A percentile compares a stretch with the other conserved stretches of the same genome.
Conservation (phyloP, 2,329 filamentous ascomycete species). For the Periconia sp. region DNA sequence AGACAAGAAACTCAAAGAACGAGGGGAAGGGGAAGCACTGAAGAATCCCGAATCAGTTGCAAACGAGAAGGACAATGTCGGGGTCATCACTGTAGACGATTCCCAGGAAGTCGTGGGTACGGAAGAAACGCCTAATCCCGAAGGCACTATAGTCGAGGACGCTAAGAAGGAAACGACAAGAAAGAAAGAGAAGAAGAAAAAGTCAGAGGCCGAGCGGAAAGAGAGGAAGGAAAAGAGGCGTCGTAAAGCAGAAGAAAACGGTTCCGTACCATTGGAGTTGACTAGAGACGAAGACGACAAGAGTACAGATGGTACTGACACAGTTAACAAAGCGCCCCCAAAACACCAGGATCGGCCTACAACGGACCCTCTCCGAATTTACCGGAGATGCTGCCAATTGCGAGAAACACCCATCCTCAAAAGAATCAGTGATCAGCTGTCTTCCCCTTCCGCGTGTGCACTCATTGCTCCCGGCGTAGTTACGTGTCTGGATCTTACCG, state of each 20-base stretch:
- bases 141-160: constrained; percentile 36
- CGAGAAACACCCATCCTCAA: constrained; percentile 91
- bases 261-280: constrained; percentile 81
- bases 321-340: constrained; percentile 28
- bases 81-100: constrained; percentile 31
- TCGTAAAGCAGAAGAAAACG: constrained; percentile 83
- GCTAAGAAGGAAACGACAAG: constrained; percentile 52
- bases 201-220: constrained; percentile 88
- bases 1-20: constrained; percentile 63
- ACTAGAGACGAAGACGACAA: constrained; percentile 62
- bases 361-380: constrained; percentile 88
- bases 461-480: constrained; percentile 72
- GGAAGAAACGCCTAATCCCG: constrained; percentile 46
- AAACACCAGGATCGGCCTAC: constrained; percentile 71
- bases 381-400: constrained; percentile 90
- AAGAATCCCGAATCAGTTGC: constrained; percentile 64
- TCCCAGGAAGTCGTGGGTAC: constrained; percentile 43
- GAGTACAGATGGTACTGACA: constrained; percentile 20
- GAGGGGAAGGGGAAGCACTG: constrained; percentile 72
- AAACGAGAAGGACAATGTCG: constrained; percentile 59
- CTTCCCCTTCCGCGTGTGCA: constrained; percentile 66
- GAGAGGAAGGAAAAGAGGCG: constrained; percentile 88
- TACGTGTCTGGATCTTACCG: constrained; percentile 78
- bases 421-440: constrained; percentile 86
- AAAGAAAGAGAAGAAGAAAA: constrained; percentile 96